Evolutionary conservation across 352 stramenopile genomes (phyloP), one percentile per base, ranked within the genome.

Genomic region (Phytopythium oedochilum): DNA sequence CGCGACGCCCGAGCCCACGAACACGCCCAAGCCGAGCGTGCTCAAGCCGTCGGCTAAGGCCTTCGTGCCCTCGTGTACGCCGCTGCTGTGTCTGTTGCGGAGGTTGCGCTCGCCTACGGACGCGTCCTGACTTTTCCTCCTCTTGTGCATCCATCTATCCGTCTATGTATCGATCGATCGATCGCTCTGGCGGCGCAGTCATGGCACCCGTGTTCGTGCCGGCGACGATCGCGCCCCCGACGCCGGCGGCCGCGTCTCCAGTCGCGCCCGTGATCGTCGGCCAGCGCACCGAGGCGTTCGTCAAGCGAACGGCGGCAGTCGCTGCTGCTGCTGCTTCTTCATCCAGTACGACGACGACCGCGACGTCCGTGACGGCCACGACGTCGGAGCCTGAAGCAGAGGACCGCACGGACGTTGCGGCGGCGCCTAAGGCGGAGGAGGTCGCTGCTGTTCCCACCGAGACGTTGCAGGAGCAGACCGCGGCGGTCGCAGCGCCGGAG

Each of bases 61-160:
- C 12, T 89, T 89, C 44, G 71, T 87, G 44, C 78, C 78, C 2
- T 79, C 62, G 6, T 76, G 72, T 86, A 68, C 54, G 66, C 28
- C 29, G 18, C 9, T 6, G 10, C 18, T 51, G 32, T n/a, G 55
- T 17, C 55, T 11, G 22, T 17, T 53, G 36, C 18, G 20, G 25
- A 9, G 15, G n/a, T n/a, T 59, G 46, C 57, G 12, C 4, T 20
- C 51, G 55, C 12, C 43, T 46, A 20, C 20, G 71, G 36, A 60
- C 46, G 20, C 32, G 25, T n/a, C n/a, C n/a, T n/a, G n/a, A n/a
- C n/a, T n/a, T n/a, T n/a, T n/a, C n/a, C n/a, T n/a, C 5, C 39
- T 26, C 26, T 50, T 40, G 35, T 40, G n/a, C n/a, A n/a, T n/a
- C n/a, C n/a, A n/a, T n/a, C n/a, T n/a, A n/a, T n/a, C n/a, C n/a